These are phyloP conservation scores for Astragalus membranaceus DNA, from an alignment of 306 rosid genomes.

Conservation along the genomic window DNA sequence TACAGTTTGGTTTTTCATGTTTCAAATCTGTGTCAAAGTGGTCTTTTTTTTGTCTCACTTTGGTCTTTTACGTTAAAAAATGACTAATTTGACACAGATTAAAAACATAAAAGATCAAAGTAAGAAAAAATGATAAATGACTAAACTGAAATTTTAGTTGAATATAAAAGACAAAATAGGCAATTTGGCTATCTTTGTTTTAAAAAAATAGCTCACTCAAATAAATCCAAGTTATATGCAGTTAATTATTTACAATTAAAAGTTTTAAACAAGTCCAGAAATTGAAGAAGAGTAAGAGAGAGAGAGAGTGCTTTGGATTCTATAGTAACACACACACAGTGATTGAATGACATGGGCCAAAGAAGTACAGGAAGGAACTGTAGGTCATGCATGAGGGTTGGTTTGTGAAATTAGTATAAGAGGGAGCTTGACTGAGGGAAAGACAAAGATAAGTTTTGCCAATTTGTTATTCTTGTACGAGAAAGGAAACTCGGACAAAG, in stretches of 20 bases:
- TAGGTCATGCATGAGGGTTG: conserved; percentile 18
- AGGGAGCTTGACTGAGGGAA: conserved; percentile 21
- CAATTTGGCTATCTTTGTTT: too few species aligned
- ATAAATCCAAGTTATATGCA: too few species aligned
- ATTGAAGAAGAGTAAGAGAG: not conserved
- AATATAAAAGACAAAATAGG: too few species aligned
- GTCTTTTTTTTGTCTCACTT: too few species aligned
- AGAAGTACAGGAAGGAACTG: conserved; percentile 11
- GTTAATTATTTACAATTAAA: not conserved
- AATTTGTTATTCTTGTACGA: conserved; percentile 20
- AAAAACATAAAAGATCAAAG: too few species aligned
- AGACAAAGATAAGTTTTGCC: conserved; percentile 12
- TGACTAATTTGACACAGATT: too few species aligned
- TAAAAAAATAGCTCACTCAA: too few species aligned
- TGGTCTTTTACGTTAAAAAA: too few species aligned
- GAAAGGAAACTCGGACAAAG: conserved; percentile 27
- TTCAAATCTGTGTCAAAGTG: too few species aligned
- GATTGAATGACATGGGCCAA: conserved; percentile 32
- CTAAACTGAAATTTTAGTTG: too few species aligned
- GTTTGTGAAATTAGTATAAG: conserved; percentile 17
- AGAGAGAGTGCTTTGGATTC: conserved; percentile 27
- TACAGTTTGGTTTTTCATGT: too few species aligned
- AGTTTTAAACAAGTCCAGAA: not conserved
- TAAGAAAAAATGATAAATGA: too few species aligned
- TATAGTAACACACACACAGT: not conserved